These are phyloP conservation scores for Tritrichomonas musculus DNA, from an alignment of 208 protist genomes.

Conservation along the genomic window DNA sequence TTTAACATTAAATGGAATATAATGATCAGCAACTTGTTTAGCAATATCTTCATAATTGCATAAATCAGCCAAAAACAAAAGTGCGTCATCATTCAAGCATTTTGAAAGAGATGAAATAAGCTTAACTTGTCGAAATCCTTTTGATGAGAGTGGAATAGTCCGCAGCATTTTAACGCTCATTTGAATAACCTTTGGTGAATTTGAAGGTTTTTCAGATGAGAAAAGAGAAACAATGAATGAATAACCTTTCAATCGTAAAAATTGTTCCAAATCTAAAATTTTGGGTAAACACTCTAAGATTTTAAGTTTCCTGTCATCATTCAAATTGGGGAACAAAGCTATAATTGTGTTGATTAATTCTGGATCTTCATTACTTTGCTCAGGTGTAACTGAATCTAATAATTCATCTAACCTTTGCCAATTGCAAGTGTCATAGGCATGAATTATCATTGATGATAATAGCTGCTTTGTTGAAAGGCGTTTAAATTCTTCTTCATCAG, in stretches of 20 bases:
- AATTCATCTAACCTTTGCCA: not conserved
- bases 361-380: not conserved
- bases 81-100: not conserved
- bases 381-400: not conserved
- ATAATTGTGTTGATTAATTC: not conserved
- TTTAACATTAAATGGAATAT: not conserved
- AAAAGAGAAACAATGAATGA: not conserved
- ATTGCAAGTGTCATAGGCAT: not conserved
- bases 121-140: not conserved
- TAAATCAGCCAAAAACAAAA: not conserved
- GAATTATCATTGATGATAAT: not conserved
- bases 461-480: not conserved
- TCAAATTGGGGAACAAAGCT: not conserved
- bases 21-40: not conserved
- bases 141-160: not conserved
- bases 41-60: not conserved
- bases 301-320: not conserved
- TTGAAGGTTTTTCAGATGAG: too few species aligned
- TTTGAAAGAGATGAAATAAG: not conserved
- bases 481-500: constrained; percentile 1
- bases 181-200: not conserved
- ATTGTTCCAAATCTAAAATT: not conserved
- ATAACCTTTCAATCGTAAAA: not conserved
- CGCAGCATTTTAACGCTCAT: not conserved
- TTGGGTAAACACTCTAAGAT: not conserved